Base-by-base conservation (phyloP, 495 filamentous ascomycete species). In the Chaetomidium leptoderma region DNA sequence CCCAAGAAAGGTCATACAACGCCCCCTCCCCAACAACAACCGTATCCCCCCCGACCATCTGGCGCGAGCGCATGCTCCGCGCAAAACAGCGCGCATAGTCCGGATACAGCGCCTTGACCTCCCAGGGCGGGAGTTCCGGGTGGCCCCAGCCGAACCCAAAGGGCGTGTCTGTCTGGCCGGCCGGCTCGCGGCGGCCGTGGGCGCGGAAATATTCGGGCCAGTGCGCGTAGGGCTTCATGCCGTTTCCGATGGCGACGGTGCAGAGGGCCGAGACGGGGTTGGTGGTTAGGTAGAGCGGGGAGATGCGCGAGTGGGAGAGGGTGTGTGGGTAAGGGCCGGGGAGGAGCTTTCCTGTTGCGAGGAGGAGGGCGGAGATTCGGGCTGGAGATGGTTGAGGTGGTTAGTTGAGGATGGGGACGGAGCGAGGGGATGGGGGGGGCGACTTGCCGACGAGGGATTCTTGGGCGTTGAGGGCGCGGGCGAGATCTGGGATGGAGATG, bases 141-240 rank as follows among this genome's bases (percentile, higher is more conserved):
- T 66, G 61, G 21, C 63, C 67, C 67, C 67, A 70, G 27, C 29
- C 58, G 26, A 64, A 66, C n/a, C 43, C 43, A 23, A 70, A 70
- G 1, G 67, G 67, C 1, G 66, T 68, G 46, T 63, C 35, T 3
- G 51, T 62, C 19, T 57, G 35, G 5, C 54, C 57, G 1, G 40
- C 23, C 3, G 68, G 61, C 26, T 67, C 65, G 19, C 29, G 44
- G 19, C 61, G 62, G 35, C 61, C 66, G 55, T 66, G 60, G 5
- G 36, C 27, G 1, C 33, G 39, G 49, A 71, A 71, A 39, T 64
- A 71, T n/a, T 46, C 58, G 2, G 66, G 58, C 69, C 67, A 67
- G 40, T 56, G 59, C 10, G 58, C 36, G 39, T 47, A 66, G 7
- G 65, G 61, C n/a, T 59, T 60, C 50, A 70, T 49, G 30, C 57